Conservation (phyloP, 306 rosid species). For the Casuarina glauca region DNA sequence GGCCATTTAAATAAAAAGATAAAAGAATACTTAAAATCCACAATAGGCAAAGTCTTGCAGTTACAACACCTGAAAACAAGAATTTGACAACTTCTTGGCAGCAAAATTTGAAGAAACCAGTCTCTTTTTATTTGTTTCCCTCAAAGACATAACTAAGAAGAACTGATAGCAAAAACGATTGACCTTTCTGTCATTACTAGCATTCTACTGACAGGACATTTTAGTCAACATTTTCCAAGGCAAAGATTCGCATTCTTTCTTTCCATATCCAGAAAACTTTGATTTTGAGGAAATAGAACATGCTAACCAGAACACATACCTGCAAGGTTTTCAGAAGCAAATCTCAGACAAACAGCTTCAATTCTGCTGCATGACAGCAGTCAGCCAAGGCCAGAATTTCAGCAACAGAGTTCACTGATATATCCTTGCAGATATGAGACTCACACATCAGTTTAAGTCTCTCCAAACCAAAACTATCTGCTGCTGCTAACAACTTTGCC, state of each 20-base stretch:
- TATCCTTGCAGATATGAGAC: conserved; percentile 79
- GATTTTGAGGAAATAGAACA: background rate
- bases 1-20: background rate
- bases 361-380: conserved; percentile 56
- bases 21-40: background rate
- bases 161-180: background rate
- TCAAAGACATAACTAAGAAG: background rate
- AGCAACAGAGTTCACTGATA: conserved; percentile 72
- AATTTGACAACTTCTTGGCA: background rate
- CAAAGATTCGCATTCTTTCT: no score
- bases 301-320: conserved; percentile 46
- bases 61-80: no score
- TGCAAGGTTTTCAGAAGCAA: conserved; percentile 80
- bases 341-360: conserved; percentile 77
- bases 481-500: conserved; percentile 74
- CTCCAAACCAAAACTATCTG: conserved; percentile 67
- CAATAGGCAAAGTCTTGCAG: background rate
- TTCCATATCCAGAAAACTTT: background rate
- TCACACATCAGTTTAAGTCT: conserved; percentile 85
- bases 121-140: background rate
- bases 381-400: conserved; percentile 77
- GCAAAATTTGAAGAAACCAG: background rate
- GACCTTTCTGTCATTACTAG: background rate
- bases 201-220: background rate
- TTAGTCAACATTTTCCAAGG: background rate